Conservation (phyloP, 192 early-diverging fungal genomes). For the Haplosporangium gracile region DNA sequence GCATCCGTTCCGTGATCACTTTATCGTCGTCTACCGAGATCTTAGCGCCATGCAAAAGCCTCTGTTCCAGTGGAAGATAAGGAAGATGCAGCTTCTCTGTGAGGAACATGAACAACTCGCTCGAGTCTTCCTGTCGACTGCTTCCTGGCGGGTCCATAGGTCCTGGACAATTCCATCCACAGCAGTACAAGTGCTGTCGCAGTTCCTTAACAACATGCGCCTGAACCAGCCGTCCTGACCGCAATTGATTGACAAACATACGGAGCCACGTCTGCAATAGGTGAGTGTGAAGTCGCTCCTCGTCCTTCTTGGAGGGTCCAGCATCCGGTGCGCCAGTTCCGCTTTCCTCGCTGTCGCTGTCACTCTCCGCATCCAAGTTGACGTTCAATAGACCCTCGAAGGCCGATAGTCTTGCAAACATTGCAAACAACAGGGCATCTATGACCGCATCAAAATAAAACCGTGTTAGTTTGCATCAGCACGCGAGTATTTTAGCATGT, state of each 20-base stretch:
- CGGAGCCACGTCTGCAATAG: conserved; percentile 66
- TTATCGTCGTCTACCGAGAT: conserved; percentile 73
- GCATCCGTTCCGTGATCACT: conserved; percentile 73
- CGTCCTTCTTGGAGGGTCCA: conserved; percentile 19
- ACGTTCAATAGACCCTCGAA: conserved; percentile 72
- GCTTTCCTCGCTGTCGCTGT: conserved; percentile 51
- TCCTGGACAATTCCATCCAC: conserved; percentile 64
- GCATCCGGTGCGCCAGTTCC: neutral
- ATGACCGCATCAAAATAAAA: conserved; percentile 10
- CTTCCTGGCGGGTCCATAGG: conserved; percentile 45
- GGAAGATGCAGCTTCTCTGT: conserved; percentile 75
- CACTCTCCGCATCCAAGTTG: conserved; percentile 58
- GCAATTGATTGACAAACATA: conserved; percentile 71
- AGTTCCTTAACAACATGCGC: conserved; percentile 66
- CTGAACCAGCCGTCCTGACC: conserved; percentile 69
- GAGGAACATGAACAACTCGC: conserved; percentile 79
- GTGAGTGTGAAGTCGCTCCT: conserved; percentile 34
- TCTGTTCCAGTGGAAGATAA: conserved; percentile 73
- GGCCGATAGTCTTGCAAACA: conserved; percentile 71
- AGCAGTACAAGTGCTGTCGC: conserved; percentile 60
- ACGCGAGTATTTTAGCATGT: too few species aligned
- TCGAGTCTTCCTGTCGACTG: conserved; percentile 73
- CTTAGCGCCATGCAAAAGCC: conserved; percentile 77
- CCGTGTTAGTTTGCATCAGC: neutral
- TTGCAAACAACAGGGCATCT: conserved; percentile 73